phyloP scores from a whole-genome alignment of 2,329 filamentous ascomycete genomes.

The Sporothrix inflata region DNA sequence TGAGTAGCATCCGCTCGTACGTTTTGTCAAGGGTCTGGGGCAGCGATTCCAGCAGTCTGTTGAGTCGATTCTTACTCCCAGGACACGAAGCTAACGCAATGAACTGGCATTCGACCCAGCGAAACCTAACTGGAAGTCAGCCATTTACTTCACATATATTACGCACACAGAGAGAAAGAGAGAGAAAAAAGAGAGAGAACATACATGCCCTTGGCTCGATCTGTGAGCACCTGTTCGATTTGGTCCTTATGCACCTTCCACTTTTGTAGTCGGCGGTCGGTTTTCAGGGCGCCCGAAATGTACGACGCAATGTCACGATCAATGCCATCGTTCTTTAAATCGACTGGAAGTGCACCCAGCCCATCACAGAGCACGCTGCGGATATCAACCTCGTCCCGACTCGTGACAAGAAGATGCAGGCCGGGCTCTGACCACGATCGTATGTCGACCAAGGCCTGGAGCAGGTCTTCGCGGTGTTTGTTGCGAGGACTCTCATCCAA shows the following conservation, averaged over 20 bases:
- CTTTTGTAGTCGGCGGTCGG: not conserved
- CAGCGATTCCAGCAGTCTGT: not conserved
- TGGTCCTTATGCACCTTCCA: not conserved
- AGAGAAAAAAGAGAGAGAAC: not conserved
- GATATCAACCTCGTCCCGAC: not conserved
- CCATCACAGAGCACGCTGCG: not conserved
- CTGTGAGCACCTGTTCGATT: not conserved
- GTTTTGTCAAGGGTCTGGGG: not conserved
- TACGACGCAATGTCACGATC: not conserved
- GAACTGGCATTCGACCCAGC: not conserved
- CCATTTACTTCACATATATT: not conserved
- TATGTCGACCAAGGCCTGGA: not conserved
- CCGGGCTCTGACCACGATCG: not conserved
- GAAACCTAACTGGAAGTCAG: not conserved
- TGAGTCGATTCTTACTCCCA: not conserved
- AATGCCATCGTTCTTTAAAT: not conserved
- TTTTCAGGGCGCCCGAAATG: not conserved
- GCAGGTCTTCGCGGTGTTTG: not conserved
- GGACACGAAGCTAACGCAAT: not conserved
- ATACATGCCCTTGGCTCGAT: not conserved
- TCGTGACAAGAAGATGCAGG: not conserved
- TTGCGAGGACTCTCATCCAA: not conserved
- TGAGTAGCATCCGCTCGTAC: not conserved
- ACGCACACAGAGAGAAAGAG: not conserved
- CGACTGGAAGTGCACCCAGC: not conserved